Conservation (phyloP, 176 grass and related monocot species). For the Metroxylon sagu region DNA sequence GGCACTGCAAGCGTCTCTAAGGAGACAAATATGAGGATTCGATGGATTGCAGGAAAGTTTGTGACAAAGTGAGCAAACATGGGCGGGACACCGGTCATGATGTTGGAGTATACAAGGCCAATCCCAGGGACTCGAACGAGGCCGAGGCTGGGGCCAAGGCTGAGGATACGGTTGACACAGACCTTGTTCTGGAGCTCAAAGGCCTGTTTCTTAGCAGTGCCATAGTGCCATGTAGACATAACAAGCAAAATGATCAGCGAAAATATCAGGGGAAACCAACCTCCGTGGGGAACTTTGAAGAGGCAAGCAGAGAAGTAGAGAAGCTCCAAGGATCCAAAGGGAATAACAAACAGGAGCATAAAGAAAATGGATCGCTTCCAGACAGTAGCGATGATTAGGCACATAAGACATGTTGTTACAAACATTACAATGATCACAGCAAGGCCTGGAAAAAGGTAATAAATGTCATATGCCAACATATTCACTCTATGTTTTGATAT, state of each 20-base stretch:
- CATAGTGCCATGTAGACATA: conserved; percentile 89
- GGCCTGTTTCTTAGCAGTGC: conserved; percentile 60
- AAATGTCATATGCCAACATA: background rate
- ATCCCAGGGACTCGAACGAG: conserved; percentile 63
- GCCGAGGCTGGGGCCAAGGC: conserved; percentile 51
- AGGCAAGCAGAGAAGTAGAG: conserved; percentile 62
- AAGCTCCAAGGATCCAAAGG: conserved; percentile 69
- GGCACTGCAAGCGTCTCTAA: conserved; percentile 72
- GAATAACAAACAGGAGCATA: conserved; percentile 45
- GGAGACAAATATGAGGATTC: conserved; percentile 66
- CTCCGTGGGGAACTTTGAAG: conserved; percentile 57
- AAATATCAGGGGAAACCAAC: conserved; percentile 67
- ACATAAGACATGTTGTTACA: conserved; percentile 84
- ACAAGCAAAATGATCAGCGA: conserved; percentile 38
- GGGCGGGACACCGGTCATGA: conserved; percentile 41
- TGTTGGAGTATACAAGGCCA: conserved; percentile 58
- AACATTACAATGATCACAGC: conserved; percentile 79
- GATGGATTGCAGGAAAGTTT: conserved; percentile 89
- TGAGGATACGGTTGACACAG: conserved; percentile 48
- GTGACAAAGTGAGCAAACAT: conserved; percentile 97
- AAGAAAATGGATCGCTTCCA: conserved; percentile 39
- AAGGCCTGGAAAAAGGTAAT: conserved; percentile 32
- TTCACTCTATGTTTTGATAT: background rate
- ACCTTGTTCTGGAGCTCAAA: conserved; percentile 84
- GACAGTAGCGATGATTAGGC: conserved; percentile 64